phyloP scores from a whole-genome alignment of 2,329 filamentous ascomycete genomes.

The Pezicula carpinea region DNA sequence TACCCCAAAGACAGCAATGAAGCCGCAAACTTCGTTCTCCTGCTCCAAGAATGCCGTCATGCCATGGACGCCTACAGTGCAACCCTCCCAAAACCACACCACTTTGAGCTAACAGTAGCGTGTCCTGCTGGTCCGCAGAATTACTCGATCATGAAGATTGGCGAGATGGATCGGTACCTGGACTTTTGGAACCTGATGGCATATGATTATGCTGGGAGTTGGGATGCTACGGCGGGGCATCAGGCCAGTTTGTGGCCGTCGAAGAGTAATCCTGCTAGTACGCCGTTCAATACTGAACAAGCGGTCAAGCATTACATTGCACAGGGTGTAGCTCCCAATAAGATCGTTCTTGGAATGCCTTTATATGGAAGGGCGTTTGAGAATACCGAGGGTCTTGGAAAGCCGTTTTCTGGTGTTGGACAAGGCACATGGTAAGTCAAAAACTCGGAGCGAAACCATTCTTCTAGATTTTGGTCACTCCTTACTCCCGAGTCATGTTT shows the following conservation, averaged over 20 bases:
- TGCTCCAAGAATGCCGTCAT: conserved; percentile 50
- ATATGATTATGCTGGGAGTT: conserved; percentile 83
- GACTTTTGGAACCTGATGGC: conserved; percentile 84
- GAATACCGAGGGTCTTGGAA: conserved; percentile 70
- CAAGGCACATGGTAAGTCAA: conserved; percentile 77
- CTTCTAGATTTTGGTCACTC: too few species aligned
- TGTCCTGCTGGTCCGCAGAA: conserved; percentile 59
- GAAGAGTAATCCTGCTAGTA: conserved; percentile 51
- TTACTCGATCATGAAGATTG: conserved; percentile 57
- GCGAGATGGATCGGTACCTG: conserved; percentile 58
- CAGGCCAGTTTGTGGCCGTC: conserved; percentile 73
- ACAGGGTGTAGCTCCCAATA: conserved; percentile 59
- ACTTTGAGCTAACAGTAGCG: conserved; percentile 62
- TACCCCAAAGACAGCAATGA: conserved; percentile 53
- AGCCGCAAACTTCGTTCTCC: conserved; percentile 53
- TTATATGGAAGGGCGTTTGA: conserved; percentile 85
- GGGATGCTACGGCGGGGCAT: conserved; percentile 70
- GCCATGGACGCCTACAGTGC: conserved; percentile 54
- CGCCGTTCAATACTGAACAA: conserved; percentile 71
- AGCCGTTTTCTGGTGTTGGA: conserved; percentile 66
- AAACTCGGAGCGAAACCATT: too few species aligned
- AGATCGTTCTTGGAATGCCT: conserved; percentile 88
- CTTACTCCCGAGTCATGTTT: too few species aligned
- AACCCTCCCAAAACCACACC: conserved; percentile 33
- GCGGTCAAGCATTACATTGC: conserved; percentile 68